Conservation (phyloP, 2,329 filamentous ascomycete species). For the Botryotinia calthae region DNA sequence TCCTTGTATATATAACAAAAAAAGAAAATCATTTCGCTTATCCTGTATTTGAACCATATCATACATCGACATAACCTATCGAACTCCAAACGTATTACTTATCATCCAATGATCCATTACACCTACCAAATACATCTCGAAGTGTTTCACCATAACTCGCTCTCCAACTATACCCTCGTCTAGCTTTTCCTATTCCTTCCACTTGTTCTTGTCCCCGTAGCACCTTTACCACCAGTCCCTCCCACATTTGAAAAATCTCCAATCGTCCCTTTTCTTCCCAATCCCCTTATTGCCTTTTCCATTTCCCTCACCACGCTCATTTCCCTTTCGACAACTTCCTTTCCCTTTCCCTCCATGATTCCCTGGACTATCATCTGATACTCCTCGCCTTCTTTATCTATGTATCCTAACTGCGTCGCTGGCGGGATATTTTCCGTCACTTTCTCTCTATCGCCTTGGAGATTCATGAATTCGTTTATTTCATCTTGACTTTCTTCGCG, state of each 20-base stretch:
- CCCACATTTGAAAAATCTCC: not conserved
- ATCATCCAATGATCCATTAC: not conserved
- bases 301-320: constrained; percentile 25
- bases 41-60: not conserved
- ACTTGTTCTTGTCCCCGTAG: constrained; percentile 2
- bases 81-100: not conserved
- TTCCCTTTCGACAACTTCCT: constrained; percentile 21
- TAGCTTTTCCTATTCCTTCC: not conserved
- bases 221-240: not conserved
- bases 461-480: constrained; percentile 8
- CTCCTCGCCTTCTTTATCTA: constrained; percentile 36
- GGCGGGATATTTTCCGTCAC: not conserved
- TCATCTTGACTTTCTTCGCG: not conserved
- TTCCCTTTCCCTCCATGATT: constrained; percentile 36
- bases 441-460: constrained; percentile 10
- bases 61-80: not conserved
- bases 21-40: not conserved
- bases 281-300: not conserved
- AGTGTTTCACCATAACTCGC: not conserved
- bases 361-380: constrained; percentile 35
- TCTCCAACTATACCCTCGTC: not conserved
- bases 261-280: constrained; percentile 6
- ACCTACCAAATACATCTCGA: not conserved
- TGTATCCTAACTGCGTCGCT: constrained; percentile 36
- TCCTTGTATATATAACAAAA: not conserved